Base-by-base conservation (phyloP, 2,329 filamentous ascomycete genomes). In the Rhynchosporium graminicola region DNA sequence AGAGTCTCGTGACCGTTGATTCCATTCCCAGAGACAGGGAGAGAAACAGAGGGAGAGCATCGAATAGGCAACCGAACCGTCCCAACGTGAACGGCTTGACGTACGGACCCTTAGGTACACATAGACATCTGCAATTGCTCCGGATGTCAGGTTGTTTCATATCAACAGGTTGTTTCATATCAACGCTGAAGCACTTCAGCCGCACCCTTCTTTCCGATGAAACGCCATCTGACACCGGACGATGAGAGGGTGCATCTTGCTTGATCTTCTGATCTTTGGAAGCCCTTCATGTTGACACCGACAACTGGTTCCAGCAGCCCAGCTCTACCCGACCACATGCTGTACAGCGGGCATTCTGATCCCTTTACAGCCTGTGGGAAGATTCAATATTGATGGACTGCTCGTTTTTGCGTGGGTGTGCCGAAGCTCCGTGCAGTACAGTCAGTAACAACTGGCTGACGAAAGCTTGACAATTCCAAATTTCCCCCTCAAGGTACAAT, bases 181-280 rank as follows among this genome's bases (percentile, higher is more conserved):
- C 13, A 8, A 59, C 56, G 59, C 54, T 63, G 60, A 63, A 63
- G 61, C 62, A 59, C 50, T 63, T 61, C 60, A 66, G 67, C 66
- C 67, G 57, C 67, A 52, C 60, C 46, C 48, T 54, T 55, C 57
- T 36, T 10, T 36, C 9, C 9, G 33, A 58, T 69, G 66, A 69
- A 61, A 67, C 63, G 60, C 61, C 60, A 20, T 68, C 60, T 68
- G 68, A 67, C 60, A 69, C 62, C 38, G 54, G 54, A 57, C n/a
- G 28, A 57, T 42, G 20, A 9, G 28, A 9, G 15, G 10, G 6
- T 15, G 51, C 28, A 28, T 54, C 13, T 51, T 20, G 20, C 31
- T 15, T 33, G 48, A 51, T 36, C 48, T 52, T 38, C 33, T 5
- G 33, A 36, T 36, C 33, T 36, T 36, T 10, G 33, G 33, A 36